Evolutionary conservation across 2,329 filamentous ascomycete species (phyloP), one percentile per base, ranked within the genome.

Genomic region (Cytospora leucostoma): DNA sequence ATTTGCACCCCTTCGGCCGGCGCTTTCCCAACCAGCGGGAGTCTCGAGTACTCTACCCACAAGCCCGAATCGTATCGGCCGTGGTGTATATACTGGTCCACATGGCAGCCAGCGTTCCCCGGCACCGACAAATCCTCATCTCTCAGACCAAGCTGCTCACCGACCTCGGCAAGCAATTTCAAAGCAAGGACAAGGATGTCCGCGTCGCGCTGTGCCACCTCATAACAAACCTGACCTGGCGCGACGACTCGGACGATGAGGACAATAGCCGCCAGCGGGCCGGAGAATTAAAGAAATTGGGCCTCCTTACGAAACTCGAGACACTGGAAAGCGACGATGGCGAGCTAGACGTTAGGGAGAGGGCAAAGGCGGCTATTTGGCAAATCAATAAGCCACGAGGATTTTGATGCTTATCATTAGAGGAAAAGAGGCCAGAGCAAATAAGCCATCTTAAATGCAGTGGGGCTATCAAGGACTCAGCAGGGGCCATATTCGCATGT

Each of bases 61-160:
- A 85, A 67, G 73, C 82, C 32, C 90, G 92, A 74, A 90, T 97
- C 66, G 83, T 97, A 58, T 84, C 86, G 70, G 84, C 91, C 3
- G 89, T 94, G 12, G 86, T 92, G 34, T 95, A 88, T 73, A 88
- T 97, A 62, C 82, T 98, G 56, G 89, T 95, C 15, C 93, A 98
- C 77, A 87, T 98, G 70, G 92, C 93, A 19, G 94, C 93, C 11
- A 92, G 92, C 67, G 81, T 88, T 13, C 87, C 92, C 3, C 84
- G 85, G 35, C 92, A 97, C 75, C 87, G 92, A 61, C 88, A 93
- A 71, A 78, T 92, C 17, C 81, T 96, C 12, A 86, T 96, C 59
- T 82, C 87, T 3, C 93, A 97, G 74, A 89, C 86, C 2, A 84
- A 89, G 13, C 80, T 98, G 5, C 81, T 98, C 65, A 87, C 84